Evolutionary conservation across 2,329 filamentous ascomycete species (phyloP).

Genomic region (Botrytis deweyae): DNA sequence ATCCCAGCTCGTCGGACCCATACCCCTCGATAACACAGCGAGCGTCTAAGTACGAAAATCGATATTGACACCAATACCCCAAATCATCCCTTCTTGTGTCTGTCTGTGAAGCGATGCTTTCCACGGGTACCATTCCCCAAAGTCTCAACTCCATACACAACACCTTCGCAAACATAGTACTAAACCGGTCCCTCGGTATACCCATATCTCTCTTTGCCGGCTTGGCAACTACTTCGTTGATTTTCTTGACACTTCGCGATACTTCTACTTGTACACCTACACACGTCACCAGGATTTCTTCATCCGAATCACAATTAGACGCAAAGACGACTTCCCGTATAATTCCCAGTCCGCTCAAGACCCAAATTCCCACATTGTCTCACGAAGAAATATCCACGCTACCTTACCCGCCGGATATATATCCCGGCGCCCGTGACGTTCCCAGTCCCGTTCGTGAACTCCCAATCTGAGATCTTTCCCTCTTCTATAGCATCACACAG

Average conservation of each 20-base stretch:
- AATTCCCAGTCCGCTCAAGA: constrained; percentile 31
- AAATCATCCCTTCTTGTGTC: not conserved
- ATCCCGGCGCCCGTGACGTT: constrained; percentile 70
- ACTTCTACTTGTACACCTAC: not conserved
- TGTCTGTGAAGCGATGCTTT: not conserved
- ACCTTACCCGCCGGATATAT: constrained; percentile 67
- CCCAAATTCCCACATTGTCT: constrained; percentile 30
- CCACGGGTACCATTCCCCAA: constrained; percentile 4
- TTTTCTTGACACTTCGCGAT: not conserved
- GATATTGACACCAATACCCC: not conserved
- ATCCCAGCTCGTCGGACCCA: not conserved
- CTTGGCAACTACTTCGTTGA: not conserved
- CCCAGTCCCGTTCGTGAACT: constrained; percentile 47
- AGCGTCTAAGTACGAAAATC: not conserved
- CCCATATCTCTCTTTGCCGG: constrained; percentile 6
- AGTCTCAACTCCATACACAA: constrained; percentile 6
- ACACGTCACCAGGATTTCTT: not conserved
- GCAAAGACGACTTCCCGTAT: not conserved
- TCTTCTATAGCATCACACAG: not conserved
- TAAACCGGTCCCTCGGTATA: constrained; percentile 2
- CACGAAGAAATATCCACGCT: constrained; percentile 42
- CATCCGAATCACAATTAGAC: not conserved
- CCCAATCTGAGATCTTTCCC: not conserved
- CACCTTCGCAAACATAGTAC: not conserved
- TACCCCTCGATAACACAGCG: not conserved